These are phyloP conservation scores for Canariomyces notabilis DNA, from an alignment of 2,329 filamentous ascomycete genomes.

Conservation along the genomic window DNA sequence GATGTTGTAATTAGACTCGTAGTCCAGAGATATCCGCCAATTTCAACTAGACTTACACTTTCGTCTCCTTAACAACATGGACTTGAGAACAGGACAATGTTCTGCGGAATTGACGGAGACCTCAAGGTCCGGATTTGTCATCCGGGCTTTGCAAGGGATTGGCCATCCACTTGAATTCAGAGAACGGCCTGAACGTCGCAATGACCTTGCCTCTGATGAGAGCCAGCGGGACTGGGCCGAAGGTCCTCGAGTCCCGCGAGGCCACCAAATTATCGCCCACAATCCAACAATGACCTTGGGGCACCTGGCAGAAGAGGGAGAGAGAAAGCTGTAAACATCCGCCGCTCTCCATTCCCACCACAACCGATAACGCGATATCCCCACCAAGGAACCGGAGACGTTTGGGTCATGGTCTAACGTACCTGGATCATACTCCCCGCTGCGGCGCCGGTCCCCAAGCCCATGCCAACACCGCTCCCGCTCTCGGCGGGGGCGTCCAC, in stretches of 20 bases:
- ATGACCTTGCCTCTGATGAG: constrained; percentile 80
- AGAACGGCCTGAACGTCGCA: constrained; percentile 50
- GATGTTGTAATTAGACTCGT: constrained; percentile 27
- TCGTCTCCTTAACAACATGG: not conserved
- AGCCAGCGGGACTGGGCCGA: constrained; percentile 80
- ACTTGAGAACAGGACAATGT: not conserved
- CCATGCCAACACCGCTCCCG: no score
- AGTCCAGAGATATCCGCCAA: constrained; percentile 16
- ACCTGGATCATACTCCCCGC: constrained; percentile 62
- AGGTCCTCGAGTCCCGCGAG: constrained; percentile 81
- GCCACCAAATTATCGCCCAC: constrained; percentile 80
- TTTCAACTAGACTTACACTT: constrained; percentile 1
- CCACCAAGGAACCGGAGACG: not conserved
- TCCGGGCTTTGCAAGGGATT: constrained; percentile 28
- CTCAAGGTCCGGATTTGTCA: not conserved
- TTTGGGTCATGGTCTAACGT: constrained; percentile 37
- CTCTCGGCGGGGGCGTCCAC: constrained; percentile 50
- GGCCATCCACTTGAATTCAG: constrained; percentile 46
- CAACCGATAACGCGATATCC: no score
- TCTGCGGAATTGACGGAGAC: not conserved
- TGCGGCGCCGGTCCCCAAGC: no score
- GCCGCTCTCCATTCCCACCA: no score
- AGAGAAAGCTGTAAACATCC: no score
- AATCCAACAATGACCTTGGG: constrained; percentile 86
- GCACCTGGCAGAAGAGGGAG: no score